Evolutionary conservation across 1,284 basidiomycete genomes (phyloP).

Genomic region (Malassezia psittaci): DNA sequence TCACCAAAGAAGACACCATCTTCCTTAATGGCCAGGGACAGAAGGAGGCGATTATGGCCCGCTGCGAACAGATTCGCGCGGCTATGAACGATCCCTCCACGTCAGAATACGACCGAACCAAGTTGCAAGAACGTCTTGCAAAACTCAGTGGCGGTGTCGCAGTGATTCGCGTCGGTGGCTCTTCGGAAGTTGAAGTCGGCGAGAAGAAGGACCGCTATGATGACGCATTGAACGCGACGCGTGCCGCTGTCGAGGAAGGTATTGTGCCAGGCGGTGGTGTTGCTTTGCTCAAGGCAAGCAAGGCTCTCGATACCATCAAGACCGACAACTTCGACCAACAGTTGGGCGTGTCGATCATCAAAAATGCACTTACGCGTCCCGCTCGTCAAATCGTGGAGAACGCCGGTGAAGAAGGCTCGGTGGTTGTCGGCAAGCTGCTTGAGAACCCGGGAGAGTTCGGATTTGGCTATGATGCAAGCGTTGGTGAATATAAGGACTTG

Average conservation of each 20-base stretch:
- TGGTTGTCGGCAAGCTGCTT: conserved; percentile 67
- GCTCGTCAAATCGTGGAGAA: conserved; percentile 84
- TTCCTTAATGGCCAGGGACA: conserved; percentile 71
- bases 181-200: conserved; percentile 87
- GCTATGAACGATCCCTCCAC: conserved; percentile 74
- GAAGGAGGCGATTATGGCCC: conserved; percentile 36
- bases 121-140: conserved; percentile 91
- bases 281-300: conserved; percentile 77
- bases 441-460: conserved; percentile 44
- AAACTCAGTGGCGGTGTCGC: conserved; percentile 93
- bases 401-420: conserved; percentile 85
- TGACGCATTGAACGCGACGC: conserved; percentile 90
- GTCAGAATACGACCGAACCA: conserved; percentile 84
- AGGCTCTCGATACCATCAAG: conserved; percentile 65
- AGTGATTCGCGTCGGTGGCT: conserved; percentile 93
- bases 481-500: conserved; percentile 89
- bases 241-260: conserved; percentile 94
- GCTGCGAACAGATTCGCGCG: conserved; percentile 83
- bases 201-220: conserved; percentile 99
- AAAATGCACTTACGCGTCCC: conserved; percentile 66
- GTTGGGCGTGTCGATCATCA: conserved; percentile 87
- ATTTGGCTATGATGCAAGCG: conserved; percentile 75
- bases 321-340: conserved; percentile 95
- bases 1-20: conserved; percentile 98
- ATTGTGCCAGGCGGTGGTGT: conserved; percentile 84